A percentile compares a stretch with the other conserved stretches of the same genome.
These are phyloP conservation scores for Tulasnella sp. DNA, from an alignment of 768 basidiomycete species.

Conservation along the genomic window DNA sequence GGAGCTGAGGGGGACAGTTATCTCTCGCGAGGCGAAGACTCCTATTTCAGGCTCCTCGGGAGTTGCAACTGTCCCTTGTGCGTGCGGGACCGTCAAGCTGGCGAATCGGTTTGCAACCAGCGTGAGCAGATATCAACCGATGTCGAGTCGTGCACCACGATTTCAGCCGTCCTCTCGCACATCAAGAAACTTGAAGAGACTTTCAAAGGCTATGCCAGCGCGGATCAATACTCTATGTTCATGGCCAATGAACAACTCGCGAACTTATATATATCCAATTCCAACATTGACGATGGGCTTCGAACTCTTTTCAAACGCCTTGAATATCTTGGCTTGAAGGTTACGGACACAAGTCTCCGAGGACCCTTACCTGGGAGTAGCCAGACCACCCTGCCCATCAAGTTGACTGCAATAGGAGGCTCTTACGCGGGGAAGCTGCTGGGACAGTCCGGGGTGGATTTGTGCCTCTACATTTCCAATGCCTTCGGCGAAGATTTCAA, in stretches of 20 bases:
- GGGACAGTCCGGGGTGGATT: not conserved
- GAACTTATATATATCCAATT: not conserved
- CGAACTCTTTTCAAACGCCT: not conserved
- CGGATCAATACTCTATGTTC: not conserved
- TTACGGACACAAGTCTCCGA: not conserved
- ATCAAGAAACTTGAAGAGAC: not conserved
- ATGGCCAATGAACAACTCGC: not conserved
- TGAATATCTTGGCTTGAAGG: not conserved
- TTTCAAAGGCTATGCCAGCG: not conserved
- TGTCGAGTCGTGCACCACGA: not conserved
- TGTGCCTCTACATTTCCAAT: not conserved
- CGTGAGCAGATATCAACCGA: not conserved
- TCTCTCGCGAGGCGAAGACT: not conserved
- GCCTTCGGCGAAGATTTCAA: not conserved
- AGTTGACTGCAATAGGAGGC: not conserved
- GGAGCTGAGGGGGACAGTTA: slow-evolving; percentile 4
- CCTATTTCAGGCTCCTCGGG: not conserved
- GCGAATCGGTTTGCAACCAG: not conserved
- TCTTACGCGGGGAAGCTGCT: no score
- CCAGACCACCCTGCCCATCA: not conserved
- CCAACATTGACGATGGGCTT: not conserved
- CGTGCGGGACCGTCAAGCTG: slow-evolving; percentile 13
- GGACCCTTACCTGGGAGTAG: not conserved
- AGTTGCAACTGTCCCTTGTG: slow-evolving; percentile 23
- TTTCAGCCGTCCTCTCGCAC: not conserved